A percentile compares a stretch with the other conserved stretches of the same genome.
phyloP scores from a whole-genome alignment of 139 green algal species.

The Chlorella sp. region DNA sequence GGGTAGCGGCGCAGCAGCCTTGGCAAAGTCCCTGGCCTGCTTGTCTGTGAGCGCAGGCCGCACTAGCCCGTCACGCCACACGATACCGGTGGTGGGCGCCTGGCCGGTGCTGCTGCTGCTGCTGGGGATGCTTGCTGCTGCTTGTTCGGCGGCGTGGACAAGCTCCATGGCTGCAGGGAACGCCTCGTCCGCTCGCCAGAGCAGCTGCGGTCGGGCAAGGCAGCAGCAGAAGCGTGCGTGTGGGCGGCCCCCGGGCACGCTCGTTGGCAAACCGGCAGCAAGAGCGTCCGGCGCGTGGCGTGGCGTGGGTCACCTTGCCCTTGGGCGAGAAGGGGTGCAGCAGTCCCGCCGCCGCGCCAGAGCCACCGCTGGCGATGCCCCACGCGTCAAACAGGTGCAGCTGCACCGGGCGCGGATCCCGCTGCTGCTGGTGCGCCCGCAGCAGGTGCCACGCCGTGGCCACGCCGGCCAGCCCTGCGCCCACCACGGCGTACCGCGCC shows the following conservation, averaged over 20 bases:
- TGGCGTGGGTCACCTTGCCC: conserved; percentile 50
- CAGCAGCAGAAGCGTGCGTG: background rate
- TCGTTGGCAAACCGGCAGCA: background rate
- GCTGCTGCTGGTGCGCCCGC: background rate
- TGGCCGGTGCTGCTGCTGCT: too few relatives aligned
- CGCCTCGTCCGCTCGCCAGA: conserved; percentile 46
- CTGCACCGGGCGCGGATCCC: conserved; percentile 20
- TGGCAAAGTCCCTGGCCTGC: conserved; percentile 40
- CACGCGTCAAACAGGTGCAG: conserved; percentile 69
- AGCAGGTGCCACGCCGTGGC: conserved; percentile 59
- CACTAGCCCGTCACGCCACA: conserved; percentile 46
- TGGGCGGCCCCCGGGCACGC: background rate
- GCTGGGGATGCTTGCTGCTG: background rate
- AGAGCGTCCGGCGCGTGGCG: background rate
- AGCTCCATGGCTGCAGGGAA: conserved; percentile 44
- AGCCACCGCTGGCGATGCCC: conserved; percentile 78
- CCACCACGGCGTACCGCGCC: conserved; percentile 55
- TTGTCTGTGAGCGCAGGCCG: conserved; percentile 35
- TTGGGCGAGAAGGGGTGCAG: conserved; percentile 79
- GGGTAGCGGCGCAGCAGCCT: too few relatives aligned
- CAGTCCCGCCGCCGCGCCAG: conserved; percentile 80
- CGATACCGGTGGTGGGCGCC: too few relatives aligned
- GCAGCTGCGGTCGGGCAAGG: conserved; percentile 21
- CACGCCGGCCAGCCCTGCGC: conserved; percentile 69
- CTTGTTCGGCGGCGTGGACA: conserved; percentile 24